Percentiles rank a stretch among this genome's conserved stretches.
Evolutionary conservation across 129 eudicot species (phyloP).

Genomic region (Pittosporum tobira): DNA sequence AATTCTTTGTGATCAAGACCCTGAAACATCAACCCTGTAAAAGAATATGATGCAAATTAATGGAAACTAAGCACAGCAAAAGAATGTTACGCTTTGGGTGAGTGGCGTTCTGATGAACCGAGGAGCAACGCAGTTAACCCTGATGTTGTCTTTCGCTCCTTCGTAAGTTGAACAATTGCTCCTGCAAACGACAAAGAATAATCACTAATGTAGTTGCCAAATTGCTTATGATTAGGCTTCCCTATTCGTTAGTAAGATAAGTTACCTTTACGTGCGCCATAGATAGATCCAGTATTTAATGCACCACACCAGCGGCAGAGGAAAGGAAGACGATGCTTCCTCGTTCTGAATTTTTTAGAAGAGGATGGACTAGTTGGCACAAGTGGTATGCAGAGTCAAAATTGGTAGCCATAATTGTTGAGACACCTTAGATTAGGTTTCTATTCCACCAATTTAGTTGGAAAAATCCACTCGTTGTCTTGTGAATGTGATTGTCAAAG

Average conservation of each 20-base stretch:
- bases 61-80: not conserved
- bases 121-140: not conserved
- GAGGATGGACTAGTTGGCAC: too few relatives aligned
- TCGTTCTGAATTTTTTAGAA: not conserved
- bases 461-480: too few relatives aligned
- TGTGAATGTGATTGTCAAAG: too few relatives aligned
- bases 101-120: not conserved
- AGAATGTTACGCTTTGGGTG: not conserved
- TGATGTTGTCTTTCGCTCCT: not conserved
- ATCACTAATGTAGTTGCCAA: not conserved
- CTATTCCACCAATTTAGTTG: too few relatives aligned
- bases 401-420: too few relatives aligned
- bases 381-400: too few relatives aligned
- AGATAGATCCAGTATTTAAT: not conserved
- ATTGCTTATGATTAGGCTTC: not conserved
- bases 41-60: not conserved
- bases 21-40: too few relatives aligned
- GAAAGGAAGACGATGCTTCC: not conserved
- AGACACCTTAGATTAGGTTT: too few relatives aligned
- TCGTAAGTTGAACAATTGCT: not conserved
- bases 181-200: not conserved
- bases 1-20: not conserved
- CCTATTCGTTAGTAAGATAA: not conserved
- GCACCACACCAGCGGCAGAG: not conserved
- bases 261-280: not conserved